These are phyloP conservation scores for Apiotrichum porosum DNA, from an alignment of 1,284 basidiomycete genomes.

Conservation along the genomic window DNA sequence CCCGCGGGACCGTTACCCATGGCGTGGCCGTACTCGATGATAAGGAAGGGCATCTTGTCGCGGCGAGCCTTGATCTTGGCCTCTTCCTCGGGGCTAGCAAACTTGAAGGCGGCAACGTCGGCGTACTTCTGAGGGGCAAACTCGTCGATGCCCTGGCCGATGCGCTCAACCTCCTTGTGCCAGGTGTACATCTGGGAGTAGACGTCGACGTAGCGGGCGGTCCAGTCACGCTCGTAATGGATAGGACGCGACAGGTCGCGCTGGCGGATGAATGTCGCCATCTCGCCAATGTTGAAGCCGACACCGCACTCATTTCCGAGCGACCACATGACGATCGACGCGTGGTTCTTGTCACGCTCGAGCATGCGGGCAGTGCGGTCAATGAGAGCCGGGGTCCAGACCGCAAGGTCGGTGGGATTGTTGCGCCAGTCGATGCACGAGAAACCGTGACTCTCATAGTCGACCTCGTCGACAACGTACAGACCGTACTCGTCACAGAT, in stretches of 20 bases:
- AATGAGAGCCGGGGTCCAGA: conserved; percentile 17
- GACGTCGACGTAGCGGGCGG: conserved; percentile 18
- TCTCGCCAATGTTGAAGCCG: conserved; percentile 21
- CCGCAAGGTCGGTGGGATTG: conserved; percentile 10
- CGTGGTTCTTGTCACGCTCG: conserved; percentile 31
- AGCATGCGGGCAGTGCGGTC: conserved; percentile 18
- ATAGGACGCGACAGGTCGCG: conserved; percentile 22
- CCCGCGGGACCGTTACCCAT: conserved; percentile 25
- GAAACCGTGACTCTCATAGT: conserved; percentile 30
- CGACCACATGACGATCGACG: conserved; percentile 25
- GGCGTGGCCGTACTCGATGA: conserved; percentile 19
- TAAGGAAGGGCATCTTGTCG: conserved; percentile 14
- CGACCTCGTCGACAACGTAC: conserved; percentile 27
- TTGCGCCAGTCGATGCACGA: conserved; percentile 11
- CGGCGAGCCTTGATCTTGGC: background rate
- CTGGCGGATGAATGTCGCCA: conserved; percentile 16
- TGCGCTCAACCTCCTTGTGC: conserved; percentile 15
- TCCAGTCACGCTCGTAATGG: conserved; percentile 25
- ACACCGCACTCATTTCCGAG: conserved; percentile 26
- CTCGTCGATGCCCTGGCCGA: conserved; percentile 11
- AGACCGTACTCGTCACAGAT: conserved; percentile 30
- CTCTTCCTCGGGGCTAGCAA: no score
- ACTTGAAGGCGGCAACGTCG: background rate
- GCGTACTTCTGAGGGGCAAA: background rate
- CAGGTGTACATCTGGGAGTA: conserved; percentile 25